Conservation (phyloP, 441 rosid species). For the Euphorbia schlechtendalii region DNA sequence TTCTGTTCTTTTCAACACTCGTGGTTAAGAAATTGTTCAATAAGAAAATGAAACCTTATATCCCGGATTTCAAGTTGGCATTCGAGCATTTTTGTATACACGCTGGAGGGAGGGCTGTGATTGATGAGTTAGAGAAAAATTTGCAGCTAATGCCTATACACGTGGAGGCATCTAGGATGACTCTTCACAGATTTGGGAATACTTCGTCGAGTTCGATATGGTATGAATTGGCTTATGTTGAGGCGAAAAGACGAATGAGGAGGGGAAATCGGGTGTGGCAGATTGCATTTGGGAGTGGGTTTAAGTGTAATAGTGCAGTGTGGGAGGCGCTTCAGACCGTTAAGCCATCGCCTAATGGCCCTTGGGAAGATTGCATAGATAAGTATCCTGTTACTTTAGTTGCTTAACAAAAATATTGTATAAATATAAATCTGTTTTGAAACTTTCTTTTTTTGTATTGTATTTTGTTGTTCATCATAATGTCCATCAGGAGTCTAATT, state of each 20-base stretch:
- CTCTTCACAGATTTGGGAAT: conserved; percentile 67
- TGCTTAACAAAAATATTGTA: conserved; percentile 20
- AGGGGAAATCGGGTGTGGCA: conserved; percentile 57
- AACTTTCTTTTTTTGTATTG: conserved; percentile 1
- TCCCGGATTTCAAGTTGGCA: conserved; percentile 68
- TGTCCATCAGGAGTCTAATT: conserved; percentile 8
- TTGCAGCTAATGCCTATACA: conserved; percentile 53
- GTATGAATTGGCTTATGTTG: conserved; percentile 57
- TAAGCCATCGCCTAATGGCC: conserved; percentile 39
- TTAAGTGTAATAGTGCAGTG: conserved; percentile 72
- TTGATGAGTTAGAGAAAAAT: conserved; percentile 73
- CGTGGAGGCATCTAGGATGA: conserved; percentile 73
- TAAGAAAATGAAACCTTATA: conserved; percentile 46
- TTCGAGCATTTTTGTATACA: conserved; percentile 76
- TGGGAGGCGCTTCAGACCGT: conserved; percentile 62
- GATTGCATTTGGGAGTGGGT: no score
- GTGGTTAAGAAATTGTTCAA: conserved; percentile 49
- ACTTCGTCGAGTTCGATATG: conserved; percentile 82
- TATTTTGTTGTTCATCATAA: conserved; percentile 9
- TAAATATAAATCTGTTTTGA: neutral
- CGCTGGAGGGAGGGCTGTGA: conserved; percentile 75
- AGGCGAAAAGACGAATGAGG: conserved; percentile 58
- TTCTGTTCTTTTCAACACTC: conserved; percentile 54
- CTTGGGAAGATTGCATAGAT: conserved; percentile 65
- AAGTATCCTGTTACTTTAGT: conserved; percentile 46